Percentiles rank a stretch among this genome's conserved stretches.
These are phyloP conservation scores for Microsporum audouinii DNA, from an alignment of 2,329 filamentous ascomycete genomes.

Conservation along the genomic window DNA sequence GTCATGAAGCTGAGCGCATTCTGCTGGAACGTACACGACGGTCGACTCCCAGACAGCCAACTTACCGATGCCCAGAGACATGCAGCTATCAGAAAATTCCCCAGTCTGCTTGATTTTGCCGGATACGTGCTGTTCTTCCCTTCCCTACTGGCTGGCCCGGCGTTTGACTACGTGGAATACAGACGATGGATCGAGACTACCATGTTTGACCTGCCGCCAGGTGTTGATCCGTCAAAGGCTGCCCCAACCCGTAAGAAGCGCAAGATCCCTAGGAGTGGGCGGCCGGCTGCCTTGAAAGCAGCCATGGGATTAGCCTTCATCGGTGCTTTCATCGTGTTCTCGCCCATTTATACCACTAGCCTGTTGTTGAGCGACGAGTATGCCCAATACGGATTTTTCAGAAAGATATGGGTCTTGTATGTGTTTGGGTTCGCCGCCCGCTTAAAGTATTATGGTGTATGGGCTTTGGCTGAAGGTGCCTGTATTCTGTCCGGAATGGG, in stretches of 20 bases:
- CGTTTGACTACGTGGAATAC: constrained; percentile 93
- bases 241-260: constrained; percentile 80
- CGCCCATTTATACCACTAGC: constrained; percentile 52
- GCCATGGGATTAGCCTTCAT: constrained; percentile 67
- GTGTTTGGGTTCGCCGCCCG: constrained; percentile 72
- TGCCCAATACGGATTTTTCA: constrained; percentile 55
- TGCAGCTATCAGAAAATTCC: constrained; percentile 63
- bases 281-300: constrained; percentile 69
- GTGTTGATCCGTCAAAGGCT: constrained; percentile 71
- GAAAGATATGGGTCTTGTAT: constrained; percentile 67
- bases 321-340: constrained; percentile 61
- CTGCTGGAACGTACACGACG: constrained; percentile 96
- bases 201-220: constrained; percentile 80
- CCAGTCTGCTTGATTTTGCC: constrained; percentile 64
- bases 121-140: constrained; percentile 96
- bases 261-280: constrained; percentile 82
- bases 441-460: constrained; percentile 94
- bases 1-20: constrained; percentile 97
- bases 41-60: constrained; percentile 62
- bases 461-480: constrained; percentile 82
- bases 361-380: constrained; percentile 56
- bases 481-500: constrained; percentile 90
- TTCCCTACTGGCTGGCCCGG: constrained; percentile 73
- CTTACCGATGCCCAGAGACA: constrained; percentile 83
- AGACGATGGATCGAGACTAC: constrained; percentile 81